These are phyloP conservation scores for Linum trigynum DNA, from an alignment of 345 rosid species.

Conservation along the genomic window DNA sequence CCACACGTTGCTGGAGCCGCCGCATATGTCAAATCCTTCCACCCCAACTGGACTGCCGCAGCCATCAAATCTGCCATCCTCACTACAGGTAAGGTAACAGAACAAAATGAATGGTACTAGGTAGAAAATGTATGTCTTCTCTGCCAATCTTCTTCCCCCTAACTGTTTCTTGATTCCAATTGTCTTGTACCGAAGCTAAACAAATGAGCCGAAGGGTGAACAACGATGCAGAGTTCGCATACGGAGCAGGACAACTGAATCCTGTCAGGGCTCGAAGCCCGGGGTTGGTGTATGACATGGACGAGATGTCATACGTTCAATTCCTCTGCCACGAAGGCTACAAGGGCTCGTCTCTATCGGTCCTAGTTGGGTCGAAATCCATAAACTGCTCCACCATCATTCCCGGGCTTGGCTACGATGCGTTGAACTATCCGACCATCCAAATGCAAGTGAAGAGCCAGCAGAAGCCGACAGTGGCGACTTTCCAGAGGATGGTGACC, in stretches of 20 bases:
- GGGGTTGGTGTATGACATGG: slow-evolving; percentile 69
- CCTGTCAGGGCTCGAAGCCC: slow-evolving; percentile 55
- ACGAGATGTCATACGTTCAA: slow-evolving; percentile 62
- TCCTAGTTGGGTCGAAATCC: slow-evolving; percentile 39
- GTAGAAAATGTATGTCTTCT: too few relatives aligned
- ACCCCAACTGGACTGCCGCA: slow-evolving; percentile 68
- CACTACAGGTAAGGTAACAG: slow-evolving; percentile 49
- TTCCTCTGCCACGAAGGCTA: slow-evolving; percentile 79
- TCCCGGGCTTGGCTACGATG: slow-evolving; percentile 62
- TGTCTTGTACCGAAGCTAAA: slow-evolving; percentile 34
- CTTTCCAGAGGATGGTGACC: slow-evolving; percentile 60
- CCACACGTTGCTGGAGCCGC: slow-evolving; percentile 86
- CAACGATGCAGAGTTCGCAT: slow-evolving; percentile 62
- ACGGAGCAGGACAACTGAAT: slow-evolving; percentile 74
- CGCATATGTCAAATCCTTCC: slow-evolving; percentile 87
- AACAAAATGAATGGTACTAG: not conserved
- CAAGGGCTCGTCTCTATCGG: slow-evolving; percentile 41
- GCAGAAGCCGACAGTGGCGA: slow-evolving; percentile 26
- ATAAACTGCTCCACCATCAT: slow-evolving; percentile 59
- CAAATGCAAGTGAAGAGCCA: slow-evolving; percentile 37
- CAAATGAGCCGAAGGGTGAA: slow-evolving; percentile 48
- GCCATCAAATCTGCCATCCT: slow-evolving; percentile 86
- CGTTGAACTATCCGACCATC: slow-evolving; percentile 78
- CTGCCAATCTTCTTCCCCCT: not conserved
- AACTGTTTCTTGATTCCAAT: not conserved